Base-by-base conservation (phyloP, 2,329 filamentous ascomycete species). In the Fusarium algeriense region DNA sequence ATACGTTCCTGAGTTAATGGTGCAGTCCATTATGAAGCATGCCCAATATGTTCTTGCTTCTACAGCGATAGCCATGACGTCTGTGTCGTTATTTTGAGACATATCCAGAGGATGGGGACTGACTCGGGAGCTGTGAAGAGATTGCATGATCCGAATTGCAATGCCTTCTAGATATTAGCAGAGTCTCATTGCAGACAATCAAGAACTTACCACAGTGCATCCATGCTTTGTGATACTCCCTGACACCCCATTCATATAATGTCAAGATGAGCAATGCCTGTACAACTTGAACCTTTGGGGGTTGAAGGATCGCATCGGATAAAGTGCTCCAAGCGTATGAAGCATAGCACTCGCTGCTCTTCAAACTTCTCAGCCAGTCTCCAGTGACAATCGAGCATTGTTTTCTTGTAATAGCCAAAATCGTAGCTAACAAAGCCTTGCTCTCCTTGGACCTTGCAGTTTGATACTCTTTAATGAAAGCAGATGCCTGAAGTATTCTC, bases 11-110 rank as follows among this genome's bases (percentile, higher is more conserved):
- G 81, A 84, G 40, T 82, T 82, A 40, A 85, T 78, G 54, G 83
- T 80, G 13, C 83, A 81, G 61, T 84, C 83, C 77, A 85, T 81
- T 34, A 85, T 80, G 57, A 84, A 84, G 65, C 83, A 85, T 0
- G 80, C 80, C 83, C 83, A 85, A 45, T 83, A 84, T 1, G 83
- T 83, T 2, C 83, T 72, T 5, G 80, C 82, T 40, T 83, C 78
- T 6, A 81, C 78, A 0, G 80, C 77, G 0, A 75, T 69, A 0
- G 73, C 60, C 7, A 75, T 59, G 6, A 60, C 49, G 3, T 67
- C 71, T 4, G 48, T 28, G 12, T 75, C 65, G 17, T 38, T 60
- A 2, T 57, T 64, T 6, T 70, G 71, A 1, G 66, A 71, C 3
- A 48, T 53, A 14, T 75, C 73, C 1, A 75, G 66, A 0, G 73